Evolutionary conservation across 257 asterid species (phyloP), one percentile per base, ranked within the genome.

Genomic region (Petrea volubilis): DNA sequence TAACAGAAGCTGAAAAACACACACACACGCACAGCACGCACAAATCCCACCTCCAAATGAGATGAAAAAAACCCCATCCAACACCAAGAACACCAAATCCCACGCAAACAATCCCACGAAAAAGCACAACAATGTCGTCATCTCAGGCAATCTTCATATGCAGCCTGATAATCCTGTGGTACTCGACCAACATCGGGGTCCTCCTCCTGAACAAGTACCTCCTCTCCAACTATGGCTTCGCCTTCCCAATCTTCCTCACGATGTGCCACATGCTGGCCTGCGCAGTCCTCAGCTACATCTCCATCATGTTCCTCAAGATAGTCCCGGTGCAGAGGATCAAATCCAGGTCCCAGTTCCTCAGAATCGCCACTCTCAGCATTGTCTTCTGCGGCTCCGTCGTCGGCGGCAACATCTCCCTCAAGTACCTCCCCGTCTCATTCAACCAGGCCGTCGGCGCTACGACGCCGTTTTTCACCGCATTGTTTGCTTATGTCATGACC

Each of bases 251-350:
- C 21, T 94, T 94, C 84, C 96, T 94, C 72, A 94, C 99, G 67
- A 94, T 94, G 97, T 91, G 97, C 81, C 99, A 94, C 87, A 94
- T 94, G 99, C 72, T 95, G 1, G 97, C 99, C 71, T 94, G 98
- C 74, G 92, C 99, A 29, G 62, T 86, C 56, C 89, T 91, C 82
- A 94, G 99, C 84, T 86, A 91, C 84, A 15, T 91, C 73, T 91
- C 99, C 36, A 84, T 94, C 59, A 67, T 83, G 46, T 86, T 89
- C 82, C 80, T 94, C 53, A 89, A 89, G 52, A 38, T 94, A 5
- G 97, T 88, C 23, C 97, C 97, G 18, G 70, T 80, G 6, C 99
- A 94, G 88, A 78, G 82, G 82, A 85, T 85, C 71, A 87, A 85
- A 76, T 87, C 94, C n/a, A 71, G 85, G 71, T 77, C 89, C 29